Percentiles rank a stretch among this genome's conserved stretches.
Evolutionary conservation across 306 rosid species (phyloP).

Genomic region (Medicago truncatula): MtrunA17r5.0-ANR NC_053042.1:10603501-10604000

Average conservation of each 20-base stretch:
- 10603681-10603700: slow-evolving; percentile 27
- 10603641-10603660: slow-evolving; percentile 6
- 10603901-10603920: slow-evolving; percentile 18
- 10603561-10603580: not conserved
- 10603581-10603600: slow-evolving; percentile 12
- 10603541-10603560: not conserved
- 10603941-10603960: not conserved
- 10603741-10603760: slow-evolving; percentile 86
- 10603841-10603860: slow-evolving; percentile 76
- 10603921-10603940: slow-evolving; percentile 32
- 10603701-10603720: slow-evolving; percentile 81
- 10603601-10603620: not conserved
- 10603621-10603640: slow-evolving; percentile 27
- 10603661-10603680: slow-evolving; percentile 9
- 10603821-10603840: slow-evolving; percentile 83
- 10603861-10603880: slow-evolving; percentile 80
- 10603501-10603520: not conserved
- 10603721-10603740: slow-evolving; percentile 76
- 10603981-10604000: slow-evolving; percentile 2
- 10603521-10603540: slow-evolving; percentile 4
- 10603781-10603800: slow-evolving; percentile 89
- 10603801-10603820: slow-evolving; percentile 75
- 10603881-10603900: slow-evolving; percentile 32
- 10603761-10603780: slow-evolving; percentile 92
- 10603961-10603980: not conserved